These are phyloP conservation scores for Pontederia paniculata DNA, from an alignment of 176 grass and related monocot species.

Conservation along the genomic window DNA sequence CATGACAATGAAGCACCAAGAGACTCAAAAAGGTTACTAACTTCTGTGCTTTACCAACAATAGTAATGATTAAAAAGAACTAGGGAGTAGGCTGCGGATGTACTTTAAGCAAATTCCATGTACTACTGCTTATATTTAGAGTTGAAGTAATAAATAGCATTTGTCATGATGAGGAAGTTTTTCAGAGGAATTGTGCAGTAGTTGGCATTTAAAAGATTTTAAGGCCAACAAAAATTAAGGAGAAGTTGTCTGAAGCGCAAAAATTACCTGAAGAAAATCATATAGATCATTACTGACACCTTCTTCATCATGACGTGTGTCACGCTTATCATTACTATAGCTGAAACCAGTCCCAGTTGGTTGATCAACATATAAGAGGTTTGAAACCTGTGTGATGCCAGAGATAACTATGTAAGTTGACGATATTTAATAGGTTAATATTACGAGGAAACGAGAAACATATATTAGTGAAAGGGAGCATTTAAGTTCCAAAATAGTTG, in stretches of 20 bases:
- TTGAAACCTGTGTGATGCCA: constrained; percentile 43
- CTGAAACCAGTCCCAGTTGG: constrained; percentile 85
- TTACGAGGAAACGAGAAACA: not conserved
- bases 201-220: not conserved
- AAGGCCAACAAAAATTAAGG: not conserved
- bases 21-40: too few species aligned
- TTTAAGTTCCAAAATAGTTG: too few species aligned
- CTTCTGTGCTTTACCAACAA: too few species aligned
- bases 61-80: too few species aligned
- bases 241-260: not conserved
- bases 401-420: too few species aligned
- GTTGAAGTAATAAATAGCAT: too few species aligned
- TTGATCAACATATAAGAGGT: constrained; percentile 79
- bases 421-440: not conserved
- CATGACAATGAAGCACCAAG: too few species aligned
- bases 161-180: too few species aligned
- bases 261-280: constrained; percentile 61
- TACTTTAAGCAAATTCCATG: too few species aligned
- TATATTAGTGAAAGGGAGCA: too few species aligned
- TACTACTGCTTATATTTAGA: too few species aligned
- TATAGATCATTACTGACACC: constrained; percentile 70
- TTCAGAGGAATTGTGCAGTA: not conserved
- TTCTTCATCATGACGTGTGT: constrained; percentile 66
- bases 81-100: too few species aligned
- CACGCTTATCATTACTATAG: constrained; percentile 61